Evolutionary conservation across 2,329 filamentous ascomycete genomes (phyloP).

Genomic region (Arthrinium phaeospermum): DNA sequence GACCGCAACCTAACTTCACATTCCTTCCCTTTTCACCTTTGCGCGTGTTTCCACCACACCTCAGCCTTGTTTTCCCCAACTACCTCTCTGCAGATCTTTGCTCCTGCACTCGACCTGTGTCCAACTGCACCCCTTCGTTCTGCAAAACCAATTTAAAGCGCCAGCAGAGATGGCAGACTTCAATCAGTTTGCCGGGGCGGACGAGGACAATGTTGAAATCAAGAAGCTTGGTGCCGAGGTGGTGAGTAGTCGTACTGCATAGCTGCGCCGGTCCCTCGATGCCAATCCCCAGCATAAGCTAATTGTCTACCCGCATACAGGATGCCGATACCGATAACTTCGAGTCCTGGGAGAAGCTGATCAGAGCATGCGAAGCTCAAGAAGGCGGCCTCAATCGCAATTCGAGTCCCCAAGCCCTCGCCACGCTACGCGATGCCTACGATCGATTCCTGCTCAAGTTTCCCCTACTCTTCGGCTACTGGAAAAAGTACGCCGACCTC

Average conservation of each 20-base stretch:
- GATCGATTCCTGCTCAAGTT: slow-evolving; percentile 95
- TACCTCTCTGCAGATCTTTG: slow-evolving; percentile 1
- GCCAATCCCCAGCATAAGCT: slow-evolving; percentile 22
- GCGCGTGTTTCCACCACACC: not conserved
- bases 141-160: not conserved
- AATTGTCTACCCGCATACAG: slow-evolving; percentile 40
- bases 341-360: slow-evolving; percentile 92
- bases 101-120: not conserved
- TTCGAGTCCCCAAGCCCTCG: slow-evolving; percentile 91
- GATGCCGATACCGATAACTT: slow-evolving; percentile 84
- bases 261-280: not conserved
- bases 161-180: slow-evolving; percentile 23
- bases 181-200: slow-evolving; percentile 29
- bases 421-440: slow-evolving; percentile 84
- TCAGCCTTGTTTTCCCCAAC: slow-evolving; percentile 3
- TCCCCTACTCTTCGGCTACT: slow-evolving; percentile 95
- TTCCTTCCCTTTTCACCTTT: not conserved
- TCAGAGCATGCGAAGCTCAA: slow-evolving; percentile 80
- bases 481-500: slow-evolving; percentile 98
- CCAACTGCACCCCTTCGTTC: not conserved
- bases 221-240: slow-evolving; percentile 60
- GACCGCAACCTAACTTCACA: not conserved
- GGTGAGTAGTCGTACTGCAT: slow-evolving; percentile 56
- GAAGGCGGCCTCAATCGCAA: slow-evolving; percentile 96
- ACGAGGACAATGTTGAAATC: slow-evolving; percentile 56